Conservation (phyloP, 768 basidiomycete species). For the Rhizopogon roseolus region DNA sequence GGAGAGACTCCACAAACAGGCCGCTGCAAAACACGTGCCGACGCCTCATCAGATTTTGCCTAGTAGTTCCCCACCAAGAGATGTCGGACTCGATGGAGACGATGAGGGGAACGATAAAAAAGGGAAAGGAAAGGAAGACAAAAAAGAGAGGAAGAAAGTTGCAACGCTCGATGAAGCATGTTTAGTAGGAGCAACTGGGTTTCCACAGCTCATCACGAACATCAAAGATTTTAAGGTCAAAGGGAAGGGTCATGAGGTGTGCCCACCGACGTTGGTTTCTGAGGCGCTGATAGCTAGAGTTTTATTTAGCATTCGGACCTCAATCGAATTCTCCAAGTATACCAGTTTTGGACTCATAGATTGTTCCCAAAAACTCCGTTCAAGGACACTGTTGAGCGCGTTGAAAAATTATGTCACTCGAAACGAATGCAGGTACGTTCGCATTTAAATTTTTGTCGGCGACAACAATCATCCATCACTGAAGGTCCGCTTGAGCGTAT, state of each 20-base stretch:
- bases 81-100: slow-evolving; percentile 20
- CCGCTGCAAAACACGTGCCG: slow-evolving; percentile 42
- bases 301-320: slow-evolving; percentile 68
- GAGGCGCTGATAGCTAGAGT: background rate
- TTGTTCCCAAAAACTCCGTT: slow-evolving; percentile 90
- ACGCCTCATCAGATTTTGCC: slow-evolving; percentile 44
- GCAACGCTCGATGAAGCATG: slow-evolving; percentile 71
- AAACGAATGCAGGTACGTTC: slow-evolving; percentile 75
- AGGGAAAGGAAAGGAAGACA: slow-evolving; percentile 20
- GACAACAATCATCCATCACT: slow-evolving; percentile 6
- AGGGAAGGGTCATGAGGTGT: slow-evolving; percentile 92
- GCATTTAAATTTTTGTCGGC: background rate
- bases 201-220: slow-evolving; percentile 73
- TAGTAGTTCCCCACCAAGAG: slow-evolving; percentile 39
- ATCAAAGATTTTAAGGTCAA: slow-evolving; percentile 75
- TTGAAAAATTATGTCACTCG: slow-evolving; percentile 88
- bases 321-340: slow-evolving; percentile 71
- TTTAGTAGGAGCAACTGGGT: slow-evolving; percentile 68
- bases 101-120: slow-evolving; percentile 7
- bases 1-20: slow-evolving; percentile 48
- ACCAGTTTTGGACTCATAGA: slow-evolving; percentile 93
- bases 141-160: slow-evolving; percentile 28
- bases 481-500: slow-evolving; percentile 69
- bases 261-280: background rate
- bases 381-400: slow-evolving; percentile 74